These are phyloP conservation scores for Xylaria sp. DNA, from an alignment of 2,329 filamentous ascomycete species.

Conservation along the genomic window DNA sequence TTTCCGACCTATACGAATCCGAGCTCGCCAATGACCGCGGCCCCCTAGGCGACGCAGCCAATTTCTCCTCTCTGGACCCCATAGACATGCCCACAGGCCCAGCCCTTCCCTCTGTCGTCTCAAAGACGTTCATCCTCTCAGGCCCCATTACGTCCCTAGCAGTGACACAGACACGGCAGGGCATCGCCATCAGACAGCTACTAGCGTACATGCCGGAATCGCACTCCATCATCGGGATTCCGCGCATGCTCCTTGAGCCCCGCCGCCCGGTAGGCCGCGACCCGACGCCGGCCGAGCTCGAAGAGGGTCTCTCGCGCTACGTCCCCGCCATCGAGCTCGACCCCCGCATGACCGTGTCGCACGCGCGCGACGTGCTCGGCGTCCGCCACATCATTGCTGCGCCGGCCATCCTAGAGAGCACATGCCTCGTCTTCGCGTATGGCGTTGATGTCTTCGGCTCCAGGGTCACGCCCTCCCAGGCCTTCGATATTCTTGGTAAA, in stretches of 20 bases:
- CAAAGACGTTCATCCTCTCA: conserved; percentile 83
- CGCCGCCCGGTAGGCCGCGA: conserved; percentile 88
- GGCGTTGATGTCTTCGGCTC: conserved; percentile 91
- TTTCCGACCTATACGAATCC: conserved; percentile 93
- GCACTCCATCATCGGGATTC: conserved; percentile 81
- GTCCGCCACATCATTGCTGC: conserved; percentile 77
- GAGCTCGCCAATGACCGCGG: conserved; percentile 85
- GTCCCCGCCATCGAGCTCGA: conserved; percentile 83
- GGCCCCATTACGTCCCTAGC: conserved; percentile 82
- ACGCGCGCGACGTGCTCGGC: conserved; percentile 83
- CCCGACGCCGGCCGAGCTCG: conserved; percentile 79
- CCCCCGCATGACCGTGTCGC: conserved; percentile 81
- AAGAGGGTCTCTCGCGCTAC: conserved; percentile 86
- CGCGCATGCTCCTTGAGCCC: conserved; percentile 82
- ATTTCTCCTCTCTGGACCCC: conserved; percentile 82
- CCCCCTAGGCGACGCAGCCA: conserved; percentile 73
- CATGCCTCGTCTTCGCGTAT: conserved; percentile 87
- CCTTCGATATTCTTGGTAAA: conserved; percentile 92
- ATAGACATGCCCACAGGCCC: conserved; percentile 65
- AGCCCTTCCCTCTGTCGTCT: conserved; percentile 77
- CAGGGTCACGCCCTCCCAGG: conserved; percentile 83
- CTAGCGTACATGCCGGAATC: conserved; percentile 80
- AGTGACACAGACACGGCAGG: conserved; percentile 90
- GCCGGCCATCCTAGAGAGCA: conserved; percentile 89
- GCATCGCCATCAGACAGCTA: conserved; percentile 85